phyloP scores from a whole-genome alignment of 306 rosid species.

The Trifolium repens region DNA sequence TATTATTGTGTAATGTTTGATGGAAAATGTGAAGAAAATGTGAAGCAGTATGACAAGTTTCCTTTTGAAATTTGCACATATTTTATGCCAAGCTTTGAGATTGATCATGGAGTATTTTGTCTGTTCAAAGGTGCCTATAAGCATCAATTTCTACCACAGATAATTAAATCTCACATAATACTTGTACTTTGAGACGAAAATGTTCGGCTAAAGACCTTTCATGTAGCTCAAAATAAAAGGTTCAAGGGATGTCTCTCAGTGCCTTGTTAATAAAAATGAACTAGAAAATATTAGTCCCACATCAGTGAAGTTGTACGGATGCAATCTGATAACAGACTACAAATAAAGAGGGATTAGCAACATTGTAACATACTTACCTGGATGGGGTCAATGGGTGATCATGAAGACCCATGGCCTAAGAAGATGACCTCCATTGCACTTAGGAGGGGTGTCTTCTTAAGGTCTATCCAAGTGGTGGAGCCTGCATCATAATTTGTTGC shows the following conservation, averaged over 20 bases:
- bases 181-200: not conserved
- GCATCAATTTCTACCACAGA: not conserved
- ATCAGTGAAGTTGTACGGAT: not conserved
- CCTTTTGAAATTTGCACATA: not conserved
- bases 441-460: conserved; percentile 56
- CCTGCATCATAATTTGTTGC: conserved; percentile 61
- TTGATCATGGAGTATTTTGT: not conserved
- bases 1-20: too few relatives aligned
- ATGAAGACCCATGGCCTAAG: conserved; percentile 13
- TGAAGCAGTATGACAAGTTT: not conserved
- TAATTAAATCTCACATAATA: not conserved
- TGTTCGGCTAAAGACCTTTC: not conserved
- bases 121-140: not conserved
- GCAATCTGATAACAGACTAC: not conserved
- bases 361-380: conserved; percentile 11
- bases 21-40: not conserved
- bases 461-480: conserved; percentile 60
- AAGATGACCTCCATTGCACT: conserved; percentile 29
- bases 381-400: conserved; percentile 31
- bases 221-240: not conserved
- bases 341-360: not conserved
- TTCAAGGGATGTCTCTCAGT: not conserved
- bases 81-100: not conserved
- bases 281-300: not conserved
- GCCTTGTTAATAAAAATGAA: not conserved